phyloP scores from a whole-genome alignment of 148 eudicot species.

The Chenopodium formosanum region DNA sequence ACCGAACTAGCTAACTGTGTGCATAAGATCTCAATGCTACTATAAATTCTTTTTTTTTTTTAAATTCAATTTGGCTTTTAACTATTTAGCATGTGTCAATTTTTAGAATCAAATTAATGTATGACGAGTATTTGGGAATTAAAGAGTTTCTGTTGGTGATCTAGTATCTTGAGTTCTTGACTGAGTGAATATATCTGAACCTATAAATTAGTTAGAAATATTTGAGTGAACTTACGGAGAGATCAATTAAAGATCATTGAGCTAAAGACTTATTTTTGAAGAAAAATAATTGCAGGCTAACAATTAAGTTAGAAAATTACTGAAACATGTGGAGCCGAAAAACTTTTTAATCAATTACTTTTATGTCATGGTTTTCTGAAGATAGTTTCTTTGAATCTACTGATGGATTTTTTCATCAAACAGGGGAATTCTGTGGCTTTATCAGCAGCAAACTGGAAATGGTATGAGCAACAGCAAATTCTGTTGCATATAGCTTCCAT shows the following conservation, averaged over 20 bases:
- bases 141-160: too few species aligned
- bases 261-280: neutral
- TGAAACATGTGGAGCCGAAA: too few species aligned
- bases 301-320: too few species aligned
- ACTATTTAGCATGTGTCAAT: neutral
- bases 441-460: conserved; percentile 73
- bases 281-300: neutral
- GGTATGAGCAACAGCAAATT: conserved; percentile 46
- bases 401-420: conserved; percentile 34
- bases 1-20: neutral
- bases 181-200: neutral
- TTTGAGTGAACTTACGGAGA: neutral
- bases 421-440: conserved; percentile 83
- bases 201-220: neutral
- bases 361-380: neutral
- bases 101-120: neutral
- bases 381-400: conserved; percentile 24
- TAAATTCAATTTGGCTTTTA: neutral
- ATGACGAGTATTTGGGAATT: neutral
- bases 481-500: conserved; percentile 24
- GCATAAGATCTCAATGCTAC: neutral
- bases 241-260: neutral
- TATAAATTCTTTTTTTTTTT: neutral
- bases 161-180: neutral
- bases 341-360: neutral